A percentile compares a stretch with the other conserved stretches of the same genome.
Conservation (phyloP, 306 rosid genomes). For the Cucumis sativus region DNA sequence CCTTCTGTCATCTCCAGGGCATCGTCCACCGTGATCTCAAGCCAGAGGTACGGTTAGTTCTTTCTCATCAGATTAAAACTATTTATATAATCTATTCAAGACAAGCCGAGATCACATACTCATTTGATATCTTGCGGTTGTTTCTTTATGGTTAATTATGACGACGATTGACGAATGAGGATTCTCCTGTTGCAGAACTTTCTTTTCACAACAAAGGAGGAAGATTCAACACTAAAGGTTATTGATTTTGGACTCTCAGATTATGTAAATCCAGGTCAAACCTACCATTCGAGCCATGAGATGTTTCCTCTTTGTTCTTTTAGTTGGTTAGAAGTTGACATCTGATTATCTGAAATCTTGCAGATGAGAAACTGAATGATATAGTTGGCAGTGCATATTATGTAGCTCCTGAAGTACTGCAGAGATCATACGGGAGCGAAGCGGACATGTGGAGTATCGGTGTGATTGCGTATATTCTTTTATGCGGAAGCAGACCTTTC, state of each 20-base stretch:
- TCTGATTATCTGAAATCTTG: neutral
- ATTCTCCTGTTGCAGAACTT: slow-evolving; percentile 45
- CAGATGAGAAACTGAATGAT: slow-evolving; percentile 72
- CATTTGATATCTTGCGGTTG: neutral
- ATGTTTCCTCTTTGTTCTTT: neutral
- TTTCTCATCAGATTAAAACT: neutral
- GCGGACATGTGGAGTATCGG: slow-evolving; percentile 89
- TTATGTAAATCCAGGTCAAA: slow-evolving; percentile 73
- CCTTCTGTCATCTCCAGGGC: slow-evolving; percentile 35
- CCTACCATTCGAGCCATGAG: neutral
- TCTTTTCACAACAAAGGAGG: slow-evolving; percentile 55
- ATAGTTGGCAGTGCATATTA: slow-evolving; percentile 79
- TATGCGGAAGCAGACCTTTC: slow-evolving; percentile 78
- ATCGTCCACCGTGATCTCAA: slow-evolving; percentile 44
- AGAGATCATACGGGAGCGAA: slow-evolving; percentile 66
- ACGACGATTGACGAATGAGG: neutral
- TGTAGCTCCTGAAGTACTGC: slow-evolving; percentile 82
- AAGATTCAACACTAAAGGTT: slow-evolving; percentile 44
- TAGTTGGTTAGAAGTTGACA: neutral
- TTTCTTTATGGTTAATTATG: neutral
- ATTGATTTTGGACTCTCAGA: slow-evolving; percentile 81
- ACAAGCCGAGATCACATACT: neutral
- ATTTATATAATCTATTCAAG: neutral
- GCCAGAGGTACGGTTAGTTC: slow-evolving; percentile 50
- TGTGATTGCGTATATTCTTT: slow-evolving; percentile 67